Percentiles rank a stretch among this genome's conserved stretches.
phyloP scores from a whole-genome alignment of 2,329 filamentous ascomycete species.

The Aspergillus sp. region DNA sequence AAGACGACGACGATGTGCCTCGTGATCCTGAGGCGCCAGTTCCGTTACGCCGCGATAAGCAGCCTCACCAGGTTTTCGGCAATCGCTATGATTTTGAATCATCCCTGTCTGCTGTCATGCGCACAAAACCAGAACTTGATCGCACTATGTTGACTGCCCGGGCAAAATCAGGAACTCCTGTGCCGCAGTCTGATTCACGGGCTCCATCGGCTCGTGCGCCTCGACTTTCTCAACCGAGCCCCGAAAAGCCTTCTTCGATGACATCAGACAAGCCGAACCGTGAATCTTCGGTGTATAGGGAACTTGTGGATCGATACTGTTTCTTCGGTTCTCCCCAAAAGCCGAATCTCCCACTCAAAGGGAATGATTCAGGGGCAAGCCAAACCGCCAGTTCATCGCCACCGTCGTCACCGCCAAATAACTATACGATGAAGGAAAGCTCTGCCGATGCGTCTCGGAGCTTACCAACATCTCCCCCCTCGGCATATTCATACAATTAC shows the following conservation, averaged over 20 bases:
- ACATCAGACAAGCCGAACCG: slow-evolving; percentile 67
- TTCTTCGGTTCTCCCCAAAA: slow-evolving; percentile 61
- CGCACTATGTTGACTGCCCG: slow-evolving; percentile 55
- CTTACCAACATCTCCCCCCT: slow-evolving; percentile 34
- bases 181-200: slow-evolving; percentile 1
- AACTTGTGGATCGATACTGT: slow-evolving; percentile 98
- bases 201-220: background rate
- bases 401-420: slow-evolving; percentile 27
- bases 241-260: slow-evolving; percentile 53
- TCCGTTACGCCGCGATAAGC: slow-evolving; percentile 47
- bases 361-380: slow-evolving; percentile 1
- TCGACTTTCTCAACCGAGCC: slow-evolving; percentile 17
- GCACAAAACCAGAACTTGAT: slow-evolving; percentile 63
- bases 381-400: slow-evolving; percentile 11
- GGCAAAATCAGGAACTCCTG: slow-evolving; percentile 54
- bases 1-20: slow-evolving; percentile 74
- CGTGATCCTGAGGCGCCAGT: slow-evolving; percentile 62
- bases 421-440: slow-evolving; percentile 1
- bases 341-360: background rate
- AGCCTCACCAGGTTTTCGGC: slow-evolving; percentile 71
- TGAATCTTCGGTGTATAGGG: slow-evolving; percentile 87
- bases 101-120: slow-evolving; percentile 81
- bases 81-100: slow-evolving; percentile 95
- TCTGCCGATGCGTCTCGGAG: slow-evolving; percentile 6
- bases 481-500: slow-evolving; percentile 44